phyloP scores from a whole-genome alignment of 331 rosid genomes.

The Malus hybrid region DNA sequence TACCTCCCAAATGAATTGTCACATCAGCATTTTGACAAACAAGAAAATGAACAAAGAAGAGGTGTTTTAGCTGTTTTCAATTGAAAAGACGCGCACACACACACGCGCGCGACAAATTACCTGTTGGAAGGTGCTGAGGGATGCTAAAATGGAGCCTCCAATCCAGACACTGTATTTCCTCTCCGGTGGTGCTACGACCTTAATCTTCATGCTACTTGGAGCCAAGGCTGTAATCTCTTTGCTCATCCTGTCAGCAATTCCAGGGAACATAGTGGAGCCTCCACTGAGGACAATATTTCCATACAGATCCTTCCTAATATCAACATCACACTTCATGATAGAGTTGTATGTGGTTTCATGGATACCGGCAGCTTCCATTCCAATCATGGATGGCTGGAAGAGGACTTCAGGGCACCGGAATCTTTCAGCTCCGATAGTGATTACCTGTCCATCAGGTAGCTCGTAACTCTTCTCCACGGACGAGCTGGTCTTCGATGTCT shows the following conservation, averaged over 20 bases:
- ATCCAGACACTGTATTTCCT: constrained; percentile 99
- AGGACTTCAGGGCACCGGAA: constrained; percentile 97
- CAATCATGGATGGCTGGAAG: constrained; percentile 97
- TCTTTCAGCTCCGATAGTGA: constrained; percentile 86
- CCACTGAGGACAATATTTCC: constrained; percentile 95
- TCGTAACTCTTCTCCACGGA: constrained; percentile 92
- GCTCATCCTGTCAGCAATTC: constrained; percentile 99
- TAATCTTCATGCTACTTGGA: constrained; percentile 93
- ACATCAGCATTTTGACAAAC: background rate
- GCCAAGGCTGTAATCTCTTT: constrained; percentile 95
- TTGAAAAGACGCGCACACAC: background rate
- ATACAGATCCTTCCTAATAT: constrained; percentile 91
- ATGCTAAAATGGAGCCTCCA: constrained; percentile 96
- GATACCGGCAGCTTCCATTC: constrained; percentile 95
- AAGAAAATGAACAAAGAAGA: background rate
- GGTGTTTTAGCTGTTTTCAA: background rate
- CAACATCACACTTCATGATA: constrained; percentile 96
- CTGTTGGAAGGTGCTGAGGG: constrained; percentile 99
- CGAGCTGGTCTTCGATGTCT: constrained; percentile 85
- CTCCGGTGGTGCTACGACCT: constrained; percentile 97
- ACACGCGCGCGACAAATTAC: constrained; percentile 20
- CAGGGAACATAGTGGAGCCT: constrained; percentile 97
- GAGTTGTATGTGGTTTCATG: constrained; percentile 96
- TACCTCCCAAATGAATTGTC: background rate
- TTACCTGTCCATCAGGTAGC: constrained; percentile 96